Conservation (phyloP, 2,329 filamentous ascomycete genomes). For the Aspergillus pseudoviridinutans region DNA sequence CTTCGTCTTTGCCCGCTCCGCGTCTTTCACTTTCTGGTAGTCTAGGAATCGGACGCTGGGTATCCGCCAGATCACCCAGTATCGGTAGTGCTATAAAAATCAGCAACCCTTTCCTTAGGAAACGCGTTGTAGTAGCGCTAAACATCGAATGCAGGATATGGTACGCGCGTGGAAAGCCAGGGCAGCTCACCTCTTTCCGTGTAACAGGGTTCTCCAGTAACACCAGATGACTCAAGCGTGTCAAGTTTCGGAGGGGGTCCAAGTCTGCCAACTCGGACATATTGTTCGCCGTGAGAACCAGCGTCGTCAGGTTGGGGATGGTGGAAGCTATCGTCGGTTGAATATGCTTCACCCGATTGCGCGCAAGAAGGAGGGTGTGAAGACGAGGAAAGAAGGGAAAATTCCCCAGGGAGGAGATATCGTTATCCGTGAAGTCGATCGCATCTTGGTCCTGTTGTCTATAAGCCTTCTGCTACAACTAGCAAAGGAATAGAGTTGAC, state of each 20-base stretch:
- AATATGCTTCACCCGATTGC: slow-evolving; percentile 81
- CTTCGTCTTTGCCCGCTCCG: slow-evolving; percentile 69
- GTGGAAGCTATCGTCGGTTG: slow-evolving; percentile 69
- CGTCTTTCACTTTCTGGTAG: slow-evolving; percentile 84
- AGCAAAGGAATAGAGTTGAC: neutral
- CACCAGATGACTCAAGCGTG: slow-evolving; percentile 71
- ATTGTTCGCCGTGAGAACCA: slow-evolving; percentile 81
- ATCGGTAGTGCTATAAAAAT: slow-evolving; percentile 71
- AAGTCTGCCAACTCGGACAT: slow-evolving; percentile 80
- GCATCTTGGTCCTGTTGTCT: slow-evolving; percentile 75
- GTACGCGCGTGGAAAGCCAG: neutral
- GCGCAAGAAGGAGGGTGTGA: slow-evolving; percentile 79
- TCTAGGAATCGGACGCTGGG: slow-evolving; percentile 86
- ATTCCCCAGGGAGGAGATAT: slow-evolving; percentile 83
- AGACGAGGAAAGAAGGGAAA: slow-evolving; percentile 89
- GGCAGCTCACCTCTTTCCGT: slow-evolving; percentile 74
- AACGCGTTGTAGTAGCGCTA: neutral
- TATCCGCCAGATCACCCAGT: slow-evolving; percentile 85
- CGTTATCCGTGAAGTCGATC: slow-evolving; percentile 98
- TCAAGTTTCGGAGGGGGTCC: slow-evolving; percentile 69
- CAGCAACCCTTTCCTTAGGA: neutral
- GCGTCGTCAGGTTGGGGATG: slow-evolving; percentile 74
- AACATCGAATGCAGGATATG: too few species aligned
- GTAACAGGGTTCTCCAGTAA: slow-evolving; percentile 85
- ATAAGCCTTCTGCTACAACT: neutral